Percentiles rank a stretch among this genome's conserved stretches.
These are phyloP conservation scores for Saprolegnia diclina DNA, from an alignment of 352 stramenopile genomes.

Conservation along the genomic window DNA sequence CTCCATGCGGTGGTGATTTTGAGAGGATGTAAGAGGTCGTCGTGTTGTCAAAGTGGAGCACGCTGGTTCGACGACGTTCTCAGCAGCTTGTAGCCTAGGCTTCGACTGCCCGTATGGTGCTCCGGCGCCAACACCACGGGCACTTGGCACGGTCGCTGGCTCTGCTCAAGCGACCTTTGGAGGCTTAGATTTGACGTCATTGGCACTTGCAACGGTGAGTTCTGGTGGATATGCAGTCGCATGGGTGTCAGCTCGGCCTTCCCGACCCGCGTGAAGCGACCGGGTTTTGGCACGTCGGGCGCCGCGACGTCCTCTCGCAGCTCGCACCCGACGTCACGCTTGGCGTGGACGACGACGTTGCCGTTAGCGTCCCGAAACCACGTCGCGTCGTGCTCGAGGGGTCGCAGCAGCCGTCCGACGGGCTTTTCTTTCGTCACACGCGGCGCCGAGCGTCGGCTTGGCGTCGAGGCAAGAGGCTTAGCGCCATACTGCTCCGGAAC, in stretches of 20 bases:
- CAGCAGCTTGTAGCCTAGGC: too few relatives aligned
- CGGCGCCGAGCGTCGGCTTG: slow-evolving; percentile 48
- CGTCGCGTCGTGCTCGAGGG: slow-evolving; percentile 60
- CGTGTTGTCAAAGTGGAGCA: too few relatives aligned
- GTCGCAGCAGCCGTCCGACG: slow-evolving; percentile 28
- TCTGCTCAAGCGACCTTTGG: slow-evolving; percentile 24
- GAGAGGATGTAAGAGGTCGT: too few relatives aligned
- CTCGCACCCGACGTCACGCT: slow-evolving; percentile 51
- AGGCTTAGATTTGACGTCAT: background rate
- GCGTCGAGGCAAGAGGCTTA: slow-evolving; percentile 34
- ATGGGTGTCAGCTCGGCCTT: background rate
- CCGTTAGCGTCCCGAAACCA: slow-evolving; percentile 43
- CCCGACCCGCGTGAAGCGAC: background rate
- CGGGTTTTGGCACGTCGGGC: slow-evolving; percentile 5
- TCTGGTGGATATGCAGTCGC: background rate
- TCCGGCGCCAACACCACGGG: background rate
- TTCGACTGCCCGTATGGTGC: background rate
- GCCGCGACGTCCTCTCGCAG: slow-evolving; percentile 34
- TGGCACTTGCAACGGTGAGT: slow-evolving; percentile 26
- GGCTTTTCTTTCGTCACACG: slow-evolving; percentile 31
- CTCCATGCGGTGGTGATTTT: too few relatives aligned
- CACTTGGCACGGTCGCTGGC: slow-evolving; percentile 3
- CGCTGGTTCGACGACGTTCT: too few relatives aligned
- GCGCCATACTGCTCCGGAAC: slow-evolving; percentile 9
- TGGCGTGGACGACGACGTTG: slow-evolving; percentile 49